phyloP scores from a whole-genome alignment of 1,284 basidiomycete genomes.

The Irpex rosettiformis region DNA sequence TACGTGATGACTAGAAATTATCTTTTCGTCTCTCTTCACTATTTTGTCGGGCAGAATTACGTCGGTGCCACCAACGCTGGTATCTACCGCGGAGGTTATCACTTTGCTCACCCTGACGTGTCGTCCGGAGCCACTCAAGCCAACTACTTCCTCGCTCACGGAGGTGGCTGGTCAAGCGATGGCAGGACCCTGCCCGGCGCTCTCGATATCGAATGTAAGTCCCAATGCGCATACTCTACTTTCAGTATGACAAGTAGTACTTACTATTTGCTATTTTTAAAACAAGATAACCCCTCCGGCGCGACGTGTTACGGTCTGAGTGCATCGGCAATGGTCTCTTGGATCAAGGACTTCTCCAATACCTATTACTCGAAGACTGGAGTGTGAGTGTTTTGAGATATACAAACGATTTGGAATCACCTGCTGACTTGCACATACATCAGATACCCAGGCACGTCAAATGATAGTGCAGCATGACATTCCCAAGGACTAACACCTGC shows the following conservation, averaged over 20 bases:
- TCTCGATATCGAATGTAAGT: slow-evolving; percentile 60
- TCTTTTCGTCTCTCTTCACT: neutral
- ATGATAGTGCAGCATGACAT: neutral
- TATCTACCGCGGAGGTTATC: slow-evolving; percentile 57
- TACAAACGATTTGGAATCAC: neutral
- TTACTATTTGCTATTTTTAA: neutral
- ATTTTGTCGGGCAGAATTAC: slow-evolving; percentile 35
- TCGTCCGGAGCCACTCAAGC: slow-evolving; percentile 59
- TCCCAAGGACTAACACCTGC: neutral
- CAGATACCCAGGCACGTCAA: slow-evolving; percentile 12
- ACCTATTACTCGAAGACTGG: slow-evolving; percentile 54
- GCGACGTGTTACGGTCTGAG: slow-evolving; percentile 55
- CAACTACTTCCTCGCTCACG: slow-evolving; percentile 55
- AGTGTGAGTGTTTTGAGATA: slow-evolving; percentile 31
- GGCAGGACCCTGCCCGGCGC: slow-evolving; percentile 63
- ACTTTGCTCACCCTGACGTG: slow-evolving; percentile 53
- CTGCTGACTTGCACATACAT: neutral
- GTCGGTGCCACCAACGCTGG: slow-evolving; percentile 51
- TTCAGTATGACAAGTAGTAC: neutral
- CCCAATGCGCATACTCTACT: no score
- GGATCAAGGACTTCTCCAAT: slow-evolving; percentile 59
- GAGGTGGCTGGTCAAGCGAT: slow-evolving; percentile 59
- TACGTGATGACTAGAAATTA: neutral
- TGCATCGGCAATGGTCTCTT: slow-evolving; percentile 52
- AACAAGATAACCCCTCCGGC: slow-evolving; percentile 46